Conservation (phyloP, 345 rosid species). For the Camelina laxa region DNA sequence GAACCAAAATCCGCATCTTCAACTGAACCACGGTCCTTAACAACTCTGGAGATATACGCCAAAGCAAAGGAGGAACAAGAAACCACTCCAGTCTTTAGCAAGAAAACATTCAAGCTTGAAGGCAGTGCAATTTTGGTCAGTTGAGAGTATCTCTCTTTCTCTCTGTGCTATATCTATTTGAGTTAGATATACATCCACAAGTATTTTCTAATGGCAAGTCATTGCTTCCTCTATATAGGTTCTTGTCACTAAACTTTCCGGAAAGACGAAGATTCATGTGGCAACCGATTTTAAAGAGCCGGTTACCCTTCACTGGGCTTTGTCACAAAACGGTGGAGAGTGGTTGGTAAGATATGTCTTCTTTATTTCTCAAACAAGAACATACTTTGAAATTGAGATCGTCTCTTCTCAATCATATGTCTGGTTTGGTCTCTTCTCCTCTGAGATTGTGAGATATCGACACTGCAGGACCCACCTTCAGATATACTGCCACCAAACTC, state of each 20-base stretch:
- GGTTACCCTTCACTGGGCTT: conserved; percentile 90
- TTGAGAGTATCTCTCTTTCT: conserved; percentile 28
- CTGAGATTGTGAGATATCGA: conserved; percentile 40
- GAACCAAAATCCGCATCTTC: conserved; percentile 45
- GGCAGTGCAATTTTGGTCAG: conserved; percentile 81
- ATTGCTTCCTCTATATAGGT: conserved; percentile 54
- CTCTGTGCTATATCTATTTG: not conserved
- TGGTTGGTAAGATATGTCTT: conserved; percentile 79
- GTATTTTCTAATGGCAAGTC: conserved; percentile 30
- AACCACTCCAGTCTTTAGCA: conserved; percentile 58
- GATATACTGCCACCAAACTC: conserved; percentile 75
- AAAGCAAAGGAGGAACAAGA: conserved; percentile 62
- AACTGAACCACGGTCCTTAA: conserved; percentile 59
- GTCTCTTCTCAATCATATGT: conserved; percentile 15
- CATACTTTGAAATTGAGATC: conserved; percentile 23
- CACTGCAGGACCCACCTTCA: conserved; percentile 80
- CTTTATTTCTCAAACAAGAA: conserved; percentile 23
- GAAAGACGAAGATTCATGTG: conserved; percentile 65
- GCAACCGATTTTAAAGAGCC: conserved; percentile 79
- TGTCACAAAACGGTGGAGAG: conserved; percentile 80
- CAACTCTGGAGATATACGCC: conserved; percentile 63
- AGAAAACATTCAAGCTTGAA: conserved; percentile 72
- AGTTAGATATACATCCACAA: conserved; percentile 16
- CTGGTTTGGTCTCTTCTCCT: conserved; percentile 27
- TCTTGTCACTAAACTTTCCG: conserved; percentile 69